These are phyloP conservation scores for Boletus chippewaensis DNA, from an alignment of 1,284 basidiomycete species.

Conservation along the genomic window DNA sequence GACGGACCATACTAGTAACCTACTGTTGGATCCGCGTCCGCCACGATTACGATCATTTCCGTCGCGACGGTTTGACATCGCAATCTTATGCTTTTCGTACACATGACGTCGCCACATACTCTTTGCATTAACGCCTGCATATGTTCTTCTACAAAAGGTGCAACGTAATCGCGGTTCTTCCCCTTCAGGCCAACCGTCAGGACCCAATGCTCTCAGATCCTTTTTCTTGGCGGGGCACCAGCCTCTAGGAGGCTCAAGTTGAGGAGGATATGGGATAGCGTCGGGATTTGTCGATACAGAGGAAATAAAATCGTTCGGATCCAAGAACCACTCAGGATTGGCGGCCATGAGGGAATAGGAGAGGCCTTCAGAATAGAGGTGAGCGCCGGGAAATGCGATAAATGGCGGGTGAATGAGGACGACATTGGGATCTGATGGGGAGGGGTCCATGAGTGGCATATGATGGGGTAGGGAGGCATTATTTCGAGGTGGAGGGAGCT, in stretches of 20 bases:
- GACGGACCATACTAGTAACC: slow-evolving; percentile 19
- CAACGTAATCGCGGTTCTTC: slow-evolving; percentile 70
- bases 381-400: slow-evolving; percentile 51
- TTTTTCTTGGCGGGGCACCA: slow-evolving; percentile 78
- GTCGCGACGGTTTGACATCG: slow-evolving; percentile 75
- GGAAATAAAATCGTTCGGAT: slow-evolving; percentile 55
- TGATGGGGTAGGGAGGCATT: slow-evolving; percentile 40
- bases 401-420: slow-evolving; percentile 70
- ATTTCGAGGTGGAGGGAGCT: slow-evolving; percentile 24
- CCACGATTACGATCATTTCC: slow-evolving; percentile 51
- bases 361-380: slow-evolving; percentile 57
- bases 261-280: slow-evolving; percentile 59
- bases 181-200: slow-evolving; percentile 66
- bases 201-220: slow-evolving; percentile 55
- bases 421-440: slow-evolving; percentile 50
- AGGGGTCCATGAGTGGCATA: slow-evolving; percentile 58
- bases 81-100: slow-evolving; percentile 79
- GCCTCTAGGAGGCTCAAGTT: slow-evolving; percentile 70
- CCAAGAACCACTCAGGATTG: slow-evolving; percentile 72
- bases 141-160: slow-evolving; percentile 73
- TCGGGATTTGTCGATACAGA: slow-evolving; percentile 41
- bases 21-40: slow-evolving; percentile 57
- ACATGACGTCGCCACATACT: slow-evolving; percentile 84
- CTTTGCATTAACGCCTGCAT: slow-evolving; percentile 77
- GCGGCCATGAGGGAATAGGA: slow-evolving; percentile 61